Percentiles rank a stretch among this genome's conserved stretches.
Conservation (phyloP, 108 stramenopile genomes). For the Schizochytrium sp. region DNA sequence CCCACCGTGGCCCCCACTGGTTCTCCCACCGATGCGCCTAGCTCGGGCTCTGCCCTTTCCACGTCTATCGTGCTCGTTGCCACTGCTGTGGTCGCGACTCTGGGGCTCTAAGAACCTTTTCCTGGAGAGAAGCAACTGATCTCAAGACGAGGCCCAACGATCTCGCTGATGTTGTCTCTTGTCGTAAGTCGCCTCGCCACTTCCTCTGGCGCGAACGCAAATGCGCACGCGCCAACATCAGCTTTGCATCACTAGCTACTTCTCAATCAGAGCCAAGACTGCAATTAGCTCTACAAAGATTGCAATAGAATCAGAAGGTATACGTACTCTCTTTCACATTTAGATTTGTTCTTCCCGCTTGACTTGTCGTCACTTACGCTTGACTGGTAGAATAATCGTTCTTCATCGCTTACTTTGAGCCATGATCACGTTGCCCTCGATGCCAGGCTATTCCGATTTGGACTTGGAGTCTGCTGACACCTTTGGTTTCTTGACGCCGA, state of each 20-base stretch:
- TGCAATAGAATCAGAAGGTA: too few relatives aligned
- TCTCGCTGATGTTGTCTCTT: too few relatives aligned
- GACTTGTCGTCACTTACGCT: neutral
- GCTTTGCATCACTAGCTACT: too few relatives aligned
- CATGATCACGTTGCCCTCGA: too few relatives aligned
- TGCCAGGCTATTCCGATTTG: too few relatives aligned
- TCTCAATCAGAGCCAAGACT: too few relatives aligned
- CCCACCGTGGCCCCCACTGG: neutral
- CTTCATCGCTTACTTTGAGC: neutral
- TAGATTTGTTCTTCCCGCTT: too few relatives aligned
- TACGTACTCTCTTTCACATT: too few relatives aligned
- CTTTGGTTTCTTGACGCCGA: neutral
- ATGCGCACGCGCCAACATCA: too few relatives aligned
- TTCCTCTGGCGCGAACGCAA: too few relatives aligned
- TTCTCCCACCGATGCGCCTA: neutral
- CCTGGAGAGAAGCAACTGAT: neutral
- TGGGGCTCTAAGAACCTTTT: neutral
- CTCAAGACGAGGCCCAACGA: neutral
- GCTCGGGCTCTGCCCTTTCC: neutral
- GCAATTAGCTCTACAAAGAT: too few relatives aligned
- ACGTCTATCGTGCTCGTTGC: neutral
- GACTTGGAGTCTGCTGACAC: neutral
- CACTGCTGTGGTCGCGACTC: neutral
- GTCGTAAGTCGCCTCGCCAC: too few relatives aligned
- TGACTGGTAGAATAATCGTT: neutral